A percentile compares a stretch with the other conserved stretches of the same genome.
Evolutionary conservation across 106 monocot genomes (phyloP).

Genomic region (Narthecium ossifragum): DNA sequence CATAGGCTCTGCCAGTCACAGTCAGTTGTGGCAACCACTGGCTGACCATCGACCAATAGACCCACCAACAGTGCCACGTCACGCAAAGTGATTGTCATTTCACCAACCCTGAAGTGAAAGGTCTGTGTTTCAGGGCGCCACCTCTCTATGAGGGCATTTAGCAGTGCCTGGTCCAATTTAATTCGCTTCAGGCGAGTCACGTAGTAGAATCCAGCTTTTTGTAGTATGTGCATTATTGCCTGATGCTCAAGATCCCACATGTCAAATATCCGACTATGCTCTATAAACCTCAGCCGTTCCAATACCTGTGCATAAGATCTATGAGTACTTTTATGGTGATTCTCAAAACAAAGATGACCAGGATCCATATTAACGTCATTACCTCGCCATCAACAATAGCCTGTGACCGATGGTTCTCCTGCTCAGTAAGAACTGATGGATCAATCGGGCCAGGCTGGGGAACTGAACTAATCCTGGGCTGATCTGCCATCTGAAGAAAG

Average conservation of each 20-base stretch:
- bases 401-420: not conserved
- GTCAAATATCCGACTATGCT: not conserved
- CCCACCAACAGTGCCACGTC: not conserved
- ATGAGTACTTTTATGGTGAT: not conserved
- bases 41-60: not conserved
- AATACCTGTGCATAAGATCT: not conserved
- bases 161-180: not conserved
- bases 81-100: not conserved
- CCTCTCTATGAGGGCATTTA: not conserved
- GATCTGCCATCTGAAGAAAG: too few species aligned
- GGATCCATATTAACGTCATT: not conserved
- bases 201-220: not conserved
- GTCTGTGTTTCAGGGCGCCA: not conserved
- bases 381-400: not conserved
- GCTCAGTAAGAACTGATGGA: not conserved
- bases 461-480: too few species aligned
- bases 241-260: not conserved
- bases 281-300: not conserved
- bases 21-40: not conserved
- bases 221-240: not conserved
- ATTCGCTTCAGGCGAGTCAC: not conserved
- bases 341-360: not conserved
- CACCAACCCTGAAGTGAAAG: not conserved
- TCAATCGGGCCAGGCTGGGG: not conserved
- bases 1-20: not conserved